Percentiles rank a stretch among this genome's conserved stretches.
These are phyloP conservation scores for Sphaceloma murrayae DNA, from an alignment of 2,329 filamentous ascomycete species.

Conservation along the genomic window DNA sequence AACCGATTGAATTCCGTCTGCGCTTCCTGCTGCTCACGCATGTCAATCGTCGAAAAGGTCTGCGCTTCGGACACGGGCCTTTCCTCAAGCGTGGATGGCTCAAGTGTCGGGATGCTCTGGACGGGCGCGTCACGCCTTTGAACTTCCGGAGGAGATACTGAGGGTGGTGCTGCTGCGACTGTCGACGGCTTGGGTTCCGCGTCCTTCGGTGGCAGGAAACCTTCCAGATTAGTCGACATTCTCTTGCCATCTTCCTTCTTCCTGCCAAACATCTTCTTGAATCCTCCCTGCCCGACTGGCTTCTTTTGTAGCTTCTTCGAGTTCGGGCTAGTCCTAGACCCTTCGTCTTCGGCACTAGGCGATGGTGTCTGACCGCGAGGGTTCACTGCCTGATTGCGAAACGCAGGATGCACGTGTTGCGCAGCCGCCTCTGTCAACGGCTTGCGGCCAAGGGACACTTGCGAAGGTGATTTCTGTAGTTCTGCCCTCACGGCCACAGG, in stretches of 20 bases:
- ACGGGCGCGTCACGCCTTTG: neutral
- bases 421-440: slow-evolving; percentile 22
- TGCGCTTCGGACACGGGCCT: slow-evolving; percentile 15
- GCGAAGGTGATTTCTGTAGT: slow-evolving; percentile 18
- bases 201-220: slow-evolving; percentile 20
- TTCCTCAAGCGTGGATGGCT: neutral
- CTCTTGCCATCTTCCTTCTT: slow-evolving; percentile 46
- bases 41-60: slow-evolving; percentile 34
- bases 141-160: neutral
- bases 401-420: slow-evolving; percentile 35
- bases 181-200: neutral
- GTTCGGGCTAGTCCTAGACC: slow-evolving; percentile 25
- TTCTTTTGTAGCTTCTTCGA: slow-evolving; percentile 32
- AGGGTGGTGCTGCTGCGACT: neutral
- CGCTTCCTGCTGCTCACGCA: slow-evolving; percentile 48
- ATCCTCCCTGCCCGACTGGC: slow-evolving; percentile 40
- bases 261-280: slow-evolving; percentile 57
- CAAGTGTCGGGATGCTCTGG: neutral
- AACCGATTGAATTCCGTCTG: slow-evolving; percentile 58
- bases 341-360: slow-evolving; percentile 24
- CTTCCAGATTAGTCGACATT: slow-evolving; percentile 6
- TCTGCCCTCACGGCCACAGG: neutral
- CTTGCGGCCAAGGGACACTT: slow-evolving; percentile 25
- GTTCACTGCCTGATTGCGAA: slow-evolving; percentile 26
- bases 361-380: slow-evolving; percentile 26